Evolutionary conservation across 2,329 filamentous ascomycete genomes (phyloP).

Genomic region (Sporothrix brasiliensis): DNA sequence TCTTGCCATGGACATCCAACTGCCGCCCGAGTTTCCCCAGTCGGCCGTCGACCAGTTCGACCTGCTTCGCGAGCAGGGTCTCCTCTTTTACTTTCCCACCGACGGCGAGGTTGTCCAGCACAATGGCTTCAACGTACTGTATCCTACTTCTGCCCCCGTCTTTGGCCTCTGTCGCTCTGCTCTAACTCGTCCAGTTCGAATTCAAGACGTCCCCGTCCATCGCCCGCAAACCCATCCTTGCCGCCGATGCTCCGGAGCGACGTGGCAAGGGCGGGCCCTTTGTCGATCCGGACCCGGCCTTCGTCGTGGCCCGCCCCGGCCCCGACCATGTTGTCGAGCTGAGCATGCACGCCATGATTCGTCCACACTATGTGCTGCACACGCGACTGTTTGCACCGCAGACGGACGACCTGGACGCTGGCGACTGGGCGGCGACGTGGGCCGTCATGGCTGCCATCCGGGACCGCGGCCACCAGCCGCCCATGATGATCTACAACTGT

Average conservation of each 20-base stretch:
- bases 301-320: slow-evolving; percentile 40
- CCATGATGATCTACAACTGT: slow-evolving; percentile 51
- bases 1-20: slow-evolving; percentile 26
- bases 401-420: slow-evolving; percentile 44
- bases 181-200: slow-evolving; percentile 37
- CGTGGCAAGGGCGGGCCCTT: slow-evolving; percentile 38
- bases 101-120: slow-evolving; percentile 32
- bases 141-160: background rate
- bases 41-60: slow-evolving; percentile 35
- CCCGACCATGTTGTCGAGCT: slow-evolving; percentile 43
- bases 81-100: slow-evolving; percentile 34
- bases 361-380: slow-evolving; percentile 46
- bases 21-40: slow-evolving; percentile 34
- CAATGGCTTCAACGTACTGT: slow-evolving; percentile 31
- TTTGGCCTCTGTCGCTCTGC: background rate
- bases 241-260: slow-evolving; percentile 39
- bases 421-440: slow-evolving; percentile 46
- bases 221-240: slow-evolving; percentile 36
- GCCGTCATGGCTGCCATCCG: slow-evolving; percentile 41
- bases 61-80: slow-evolving; percentile 31
- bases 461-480: slow-evolving; percentile 31
- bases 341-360: slow-evolving; percentile 45
- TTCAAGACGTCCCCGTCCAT: slow-evolving; percentile 40
- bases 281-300: slow-evolving; percentile 40
- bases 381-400: slow-evolving; percentile 46